A percentile compares a stretch with the other conserved stretches of the same genome.
Evolutionary conservation across 805 yeast species (phyloP).

Genomic region (Isabelozyma rhagii): DNA sequence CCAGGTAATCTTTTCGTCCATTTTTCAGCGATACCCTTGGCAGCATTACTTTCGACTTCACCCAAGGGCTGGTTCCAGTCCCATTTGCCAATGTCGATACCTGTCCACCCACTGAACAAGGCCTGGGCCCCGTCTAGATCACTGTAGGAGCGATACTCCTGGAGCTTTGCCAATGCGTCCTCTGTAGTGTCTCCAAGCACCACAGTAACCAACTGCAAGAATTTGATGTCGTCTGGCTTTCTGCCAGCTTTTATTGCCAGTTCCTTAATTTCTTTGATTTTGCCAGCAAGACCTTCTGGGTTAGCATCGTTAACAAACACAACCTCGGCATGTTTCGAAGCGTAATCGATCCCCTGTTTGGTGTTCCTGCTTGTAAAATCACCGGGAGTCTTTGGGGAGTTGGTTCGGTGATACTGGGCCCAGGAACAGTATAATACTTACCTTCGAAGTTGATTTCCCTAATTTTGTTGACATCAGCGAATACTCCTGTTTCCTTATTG

Average conservation of each 20-base stretch:
- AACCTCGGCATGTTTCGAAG: slow-evolving; percentile 43
- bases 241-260: slow-evolving; percentile 33
- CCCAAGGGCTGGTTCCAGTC: slow-evolving; percentile 27
- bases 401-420: slow-evolving; percentile 42
- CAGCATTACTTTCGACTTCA: slow-evolving; percentile 29
- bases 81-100: slow-evolving; percentile 36
- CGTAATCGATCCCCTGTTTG: slow-evolving; percentile 36
- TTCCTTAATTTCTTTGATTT: slow-evolving; percentile 20
- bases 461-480: slow-evolving; percentile 37
- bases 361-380: slow-evolving; percentile 44
- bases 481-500: slow-evolving; percentile 24
- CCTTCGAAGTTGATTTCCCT: slow-evolving; percentile 42
- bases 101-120: slow-evolving; percentile 39
- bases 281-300: slow-evolving; percentile 21
- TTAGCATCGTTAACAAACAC: slow-evolving; percentile 36
- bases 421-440: slow-evolving; percentile 38
- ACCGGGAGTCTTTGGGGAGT: slow-evolving; percentile 45
- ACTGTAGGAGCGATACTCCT: slow-evolving; percentile 26
- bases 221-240: slow-evolving; percentile 33
- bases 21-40: slow-evolving; percentile 27
- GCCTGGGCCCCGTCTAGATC: slow-evolving; percentile 42
- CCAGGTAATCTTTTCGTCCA: slow-evolving; percentile 30
- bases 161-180: slow-evolving; percentile 37
- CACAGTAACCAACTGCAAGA: slow-evolving; percentile 33
- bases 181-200: slow-evolving; percentile 40